phyloP scores from a whole-genome alignment of 2,329 filamentous ascomycete genomes.

The Fusarium sp. region DNA sequence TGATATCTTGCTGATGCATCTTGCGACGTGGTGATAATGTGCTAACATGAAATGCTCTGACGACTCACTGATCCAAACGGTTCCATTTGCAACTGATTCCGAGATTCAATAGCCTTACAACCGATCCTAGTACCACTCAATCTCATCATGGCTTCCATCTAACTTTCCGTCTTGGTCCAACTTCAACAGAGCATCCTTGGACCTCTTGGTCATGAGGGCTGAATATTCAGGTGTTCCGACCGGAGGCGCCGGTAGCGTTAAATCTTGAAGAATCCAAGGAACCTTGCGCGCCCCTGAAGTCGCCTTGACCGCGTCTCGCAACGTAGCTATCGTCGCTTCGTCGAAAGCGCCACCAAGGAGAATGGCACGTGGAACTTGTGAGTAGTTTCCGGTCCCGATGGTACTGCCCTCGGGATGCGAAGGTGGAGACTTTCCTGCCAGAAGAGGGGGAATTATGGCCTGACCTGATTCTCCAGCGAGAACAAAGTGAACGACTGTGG shows the following conservation, averaged over 20 bases:
- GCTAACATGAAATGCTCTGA: too few species aligned
- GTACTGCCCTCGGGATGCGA: slow-evolving; percentile 7
- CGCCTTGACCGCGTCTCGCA: slow-evolving; percentile 7
- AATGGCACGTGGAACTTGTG: not conserved
- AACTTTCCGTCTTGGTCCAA: slow-evolving; percentile 13
- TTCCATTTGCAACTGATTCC: not conserved
- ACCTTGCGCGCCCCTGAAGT: not conserved
- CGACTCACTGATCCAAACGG: not conserved
- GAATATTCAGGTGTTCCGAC: slow-evolving; percentile 28
- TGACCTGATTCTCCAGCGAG: slow-evolving; percentile 23
- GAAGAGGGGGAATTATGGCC: slow-evolving; percentile 14
- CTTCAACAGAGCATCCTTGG: slow-evolving; percentile 23
- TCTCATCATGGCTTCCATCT: slow-evolving; percentile 3
- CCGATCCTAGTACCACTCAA: slow-evolving; percentile 27
- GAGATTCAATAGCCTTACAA: too few species aligned
- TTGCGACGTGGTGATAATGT: not conserved
- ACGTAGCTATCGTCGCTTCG: slow-evolving; percentile 7
- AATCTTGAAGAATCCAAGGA: slow-evolving; percentile 26
- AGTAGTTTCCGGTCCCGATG: slow-evolving; percentile 19
- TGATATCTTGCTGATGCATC: not conserved
- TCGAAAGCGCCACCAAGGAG: slow-evolving; percentile 21
- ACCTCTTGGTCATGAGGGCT: slow-evolving; percentile 20
- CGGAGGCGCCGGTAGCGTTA: slow-evolving; percentile 3
- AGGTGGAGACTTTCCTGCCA: not conserved
- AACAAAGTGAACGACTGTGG: slow-evolving; percentile 22